Percentiles rank a stretch among this genome's conserved stretches.
Evolutionary conservation across 2,329 filamentous ascomycete genomes (phyloP).

Genomic region (Aspergillus sp.): DNA sequence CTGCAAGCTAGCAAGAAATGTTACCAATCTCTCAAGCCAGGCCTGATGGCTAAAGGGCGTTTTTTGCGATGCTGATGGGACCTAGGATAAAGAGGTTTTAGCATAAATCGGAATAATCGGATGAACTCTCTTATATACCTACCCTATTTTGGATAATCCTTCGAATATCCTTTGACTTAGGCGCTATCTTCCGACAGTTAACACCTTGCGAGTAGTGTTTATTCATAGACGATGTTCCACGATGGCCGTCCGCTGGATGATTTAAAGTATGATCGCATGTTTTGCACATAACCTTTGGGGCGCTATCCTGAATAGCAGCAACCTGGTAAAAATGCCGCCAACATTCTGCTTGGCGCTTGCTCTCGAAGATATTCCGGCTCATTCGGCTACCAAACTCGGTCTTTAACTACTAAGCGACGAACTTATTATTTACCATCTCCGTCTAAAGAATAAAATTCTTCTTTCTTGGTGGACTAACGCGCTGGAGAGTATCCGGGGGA

Average conservation of each 20-base stretch:
- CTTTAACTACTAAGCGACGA: too few relatives aligned
- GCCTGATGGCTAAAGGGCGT: too few relatives aligned
- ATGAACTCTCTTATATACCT: not conserved
- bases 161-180: too few relatives aligned
- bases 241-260: not conserved
- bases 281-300: conserved; percentile 3
- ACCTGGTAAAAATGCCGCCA: not conserved
- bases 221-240: conserved; percentile 1
- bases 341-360: too few relatives aligned
- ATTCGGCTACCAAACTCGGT: too few relatives aligned
- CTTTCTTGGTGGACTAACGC: too few relatives aligned
- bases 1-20: not conserved
- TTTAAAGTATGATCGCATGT: not conserved
- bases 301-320: not conserved
- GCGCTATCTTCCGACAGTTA: too few relatives aligned
- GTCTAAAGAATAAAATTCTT: too few relatives aligned
- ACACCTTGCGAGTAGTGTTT: too few relatives aligned
- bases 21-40: not conserved
- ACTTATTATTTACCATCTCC: too few relatives aligned
- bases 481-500: too few relatives aligned
- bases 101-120: not conserved
- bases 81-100: conserved; percentile 1
- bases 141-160: not conserved
- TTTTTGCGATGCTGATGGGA: not conserved
- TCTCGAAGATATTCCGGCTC: conserved; percentile 1